These are phyloP conservation scores for Calocybe gangraenosa DNA, from an alignment of 768 basidiomycete genomes.

Conservation along the genomic window DNA sequence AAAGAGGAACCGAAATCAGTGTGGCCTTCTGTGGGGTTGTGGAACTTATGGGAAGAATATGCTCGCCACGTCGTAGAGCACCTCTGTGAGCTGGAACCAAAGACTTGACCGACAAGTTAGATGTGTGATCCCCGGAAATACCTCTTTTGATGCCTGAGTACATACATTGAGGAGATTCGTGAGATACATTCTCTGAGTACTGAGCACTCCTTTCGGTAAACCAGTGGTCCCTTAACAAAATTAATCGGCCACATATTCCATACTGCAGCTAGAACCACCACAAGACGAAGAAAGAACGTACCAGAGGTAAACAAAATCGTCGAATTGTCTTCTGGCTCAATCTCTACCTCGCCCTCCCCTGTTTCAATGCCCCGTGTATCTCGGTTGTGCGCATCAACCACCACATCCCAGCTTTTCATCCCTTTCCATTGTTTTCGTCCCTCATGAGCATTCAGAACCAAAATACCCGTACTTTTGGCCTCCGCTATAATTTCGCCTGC, in stretches of 20 bases:
- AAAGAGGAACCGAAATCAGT: slow-evolving; percentile 52
- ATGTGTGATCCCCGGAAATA: too few relatives aligned
- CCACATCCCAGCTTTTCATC: slow-evolving; percentile 34
- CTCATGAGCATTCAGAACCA: slow-evolving; percentile 31
- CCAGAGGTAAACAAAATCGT: slow-evolving; percentile 54
- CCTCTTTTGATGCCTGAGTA: too few relatives aligned
- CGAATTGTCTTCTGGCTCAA: slow-evolving; percentile 43
- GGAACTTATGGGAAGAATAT: slow-evolving; percentile 23
- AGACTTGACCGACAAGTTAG: too few relatives aligned
- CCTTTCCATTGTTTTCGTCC: slow-evolving; percentile 38
- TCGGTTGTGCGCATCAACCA: slow-evolving; percentile 28
- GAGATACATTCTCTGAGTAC: slow-evolving; percentile 45
- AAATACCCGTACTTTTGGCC: slow-evolving; percentile 29
- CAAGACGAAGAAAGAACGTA: too few relatives aligned
- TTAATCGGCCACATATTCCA: too few relatives aligned
- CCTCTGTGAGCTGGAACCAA: slow-evolving; percentile 29
- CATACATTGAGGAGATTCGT: slow-evolving; percentile 43
- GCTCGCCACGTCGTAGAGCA: slow-evolving; percentile 34
- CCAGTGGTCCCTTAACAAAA: slow-evolving; percentile 25
- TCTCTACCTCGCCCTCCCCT: slow-evolving; percentile 26
- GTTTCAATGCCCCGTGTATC: slow-evolving; percentile 23
- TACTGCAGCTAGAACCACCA: too few relatives aligned
- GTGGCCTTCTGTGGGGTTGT: slow-evolving; percentile 38
- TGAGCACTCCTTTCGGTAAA: slow-evolving; percentile 44
- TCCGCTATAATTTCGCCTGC: slow-evolving; percentile 23